phyloP scores from a whole-genome alignment of 495 filamentous ascomycete species.

The Oleoguttula mirabilis region DNA sequence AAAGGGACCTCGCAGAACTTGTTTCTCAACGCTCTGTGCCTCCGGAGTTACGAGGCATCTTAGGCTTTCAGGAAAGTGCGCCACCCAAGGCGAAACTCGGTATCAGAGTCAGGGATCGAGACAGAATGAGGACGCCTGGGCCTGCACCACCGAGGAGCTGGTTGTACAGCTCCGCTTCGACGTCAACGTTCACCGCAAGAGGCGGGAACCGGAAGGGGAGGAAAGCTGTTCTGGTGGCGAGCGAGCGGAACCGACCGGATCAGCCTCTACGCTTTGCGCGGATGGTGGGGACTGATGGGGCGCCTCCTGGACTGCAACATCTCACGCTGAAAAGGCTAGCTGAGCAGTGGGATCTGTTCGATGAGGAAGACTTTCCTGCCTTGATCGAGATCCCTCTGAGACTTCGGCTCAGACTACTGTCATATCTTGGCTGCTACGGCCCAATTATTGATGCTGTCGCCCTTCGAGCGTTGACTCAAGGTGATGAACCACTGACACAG shows the following conservation, averaged over 20 bases:
- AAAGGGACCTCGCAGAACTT: conserved; percentile 23
- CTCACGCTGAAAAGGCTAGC: conserved; percentile 16
- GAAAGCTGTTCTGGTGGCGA: not conserved
- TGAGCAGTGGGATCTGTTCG: conserved; percentile 15
- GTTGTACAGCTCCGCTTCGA: too few species aligned
- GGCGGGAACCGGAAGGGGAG: conserved; percentile 3
- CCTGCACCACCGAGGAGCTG: conserved; percentile 64
- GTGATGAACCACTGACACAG: not conserved
- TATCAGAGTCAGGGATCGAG: conserved; percentile 23
- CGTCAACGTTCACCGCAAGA: too few species aligned
- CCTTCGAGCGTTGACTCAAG: conserved; percentile 8
- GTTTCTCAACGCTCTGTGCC: conserved; percentile 37
- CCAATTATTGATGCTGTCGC: conserved; percentile 3
- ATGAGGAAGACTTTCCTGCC: conserved; percentile 14
- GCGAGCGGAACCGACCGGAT: conserved; percentile 12
- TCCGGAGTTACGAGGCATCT: conserved; percentile 44
- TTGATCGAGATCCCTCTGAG: conserved; percentile 14
- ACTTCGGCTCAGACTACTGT: conserved; percentile 14
- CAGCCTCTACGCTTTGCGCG: conserved; percentile 6
- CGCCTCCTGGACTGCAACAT: conserved; percentile 6
- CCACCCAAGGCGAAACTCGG: conserved; percentile 50
- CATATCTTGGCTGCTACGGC: conserved; percentile 13
- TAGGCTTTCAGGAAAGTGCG: conserved; percentile 61
- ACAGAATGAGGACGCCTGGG: conserved; percentile 42
- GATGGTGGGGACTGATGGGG: not conserved